Conservation (phyloP, 495 filamentous ascomycete species). For the Neurospora tetrasperma region DNA sequence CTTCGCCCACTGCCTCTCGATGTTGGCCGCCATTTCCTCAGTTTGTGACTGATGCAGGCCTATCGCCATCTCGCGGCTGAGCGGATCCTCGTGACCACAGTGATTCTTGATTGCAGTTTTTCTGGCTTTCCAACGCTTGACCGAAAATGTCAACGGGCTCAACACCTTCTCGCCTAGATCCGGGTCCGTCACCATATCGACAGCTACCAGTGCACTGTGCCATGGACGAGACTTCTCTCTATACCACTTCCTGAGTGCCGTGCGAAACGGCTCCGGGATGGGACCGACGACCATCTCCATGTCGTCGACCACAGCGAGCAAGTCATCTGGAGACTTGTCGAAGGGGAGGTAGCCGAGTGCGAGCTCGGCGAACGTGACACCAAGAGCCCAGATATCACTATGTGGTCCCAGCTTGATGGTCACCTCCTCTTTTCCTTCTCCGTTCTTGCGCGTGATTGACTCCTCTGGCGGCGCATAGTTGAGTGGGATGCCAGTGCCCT, state of each 20-base stretch:
- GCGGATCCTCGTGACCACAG: too few relatives aligned
- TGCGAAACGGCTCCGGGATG: conserved; percentile 8
- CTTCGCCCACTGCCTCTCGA: background rate
- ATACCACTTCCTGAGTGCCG: background rate
- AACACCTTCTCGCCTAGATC: background rate
- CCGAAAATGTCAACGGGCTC: background rate
- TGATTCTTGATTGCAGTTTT: too few relatives aligned
- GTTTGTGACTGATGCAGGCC: too few relatives aligned
- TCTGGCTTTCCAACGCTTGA: background rate
- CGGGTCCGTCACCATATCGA: background rate
- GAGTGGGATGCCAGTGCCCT: conserved; percentile 7
- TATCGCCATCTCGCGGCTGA: too few relatives aligned
- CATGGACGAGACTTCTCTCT: too few relatives aligned
- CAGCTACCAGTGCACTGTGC: too few relatives aligned
- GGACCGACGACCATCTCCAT: conserved; percentile 12
- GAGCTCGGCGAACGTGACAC: conserved; percentile 11
- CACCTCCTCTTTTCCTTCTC: background rate
- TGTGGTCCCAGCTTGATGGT: conserved; percentile 7
- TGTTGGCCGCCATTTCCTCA: too few relatives aligned
- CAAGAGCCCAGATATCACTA: conserved; percentile 21
- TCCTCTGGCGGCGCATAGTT: conserved; percentile 13
- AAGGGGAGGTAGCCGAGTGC: background rate
- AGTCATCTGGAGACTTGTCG: too few relatives aligned
- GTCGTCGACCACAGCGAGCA: background rate
- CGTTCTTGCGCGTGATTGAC: background rate